Conservation (phyloP, 2,329 filamentous ascomycete species). For the Penicillium sclerotigenum region DNA sequence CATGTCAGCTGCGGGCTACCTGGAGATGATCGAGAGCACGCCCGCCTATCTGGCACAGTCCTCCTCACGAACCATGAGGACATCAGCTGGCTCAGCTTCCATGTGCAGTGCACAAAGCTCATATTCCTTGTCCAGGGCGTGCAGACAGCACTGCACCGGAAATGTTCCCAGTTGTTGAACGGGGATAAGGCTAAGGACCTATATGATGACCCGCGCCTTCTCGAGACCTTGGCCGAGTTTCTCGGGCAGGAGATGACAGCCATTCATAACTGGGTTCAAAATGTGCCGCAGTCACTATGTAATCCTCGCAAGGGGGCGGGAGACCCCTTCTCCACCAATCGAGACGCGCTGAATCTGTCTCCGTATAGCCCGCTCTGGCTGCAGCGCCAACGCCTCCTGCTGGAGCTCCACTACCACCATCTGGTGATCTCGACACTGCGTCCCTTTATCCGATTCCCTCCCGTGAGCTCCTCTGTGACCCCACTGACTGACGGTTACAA, state of each 20-base stretch:
- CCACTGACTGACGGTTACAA: neutral
- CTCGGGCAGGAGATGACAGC: neutral
- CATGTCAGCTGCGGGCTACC: neutral
- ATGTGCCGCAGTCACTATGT: neutral
- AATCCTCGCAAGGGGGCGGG: neutral
- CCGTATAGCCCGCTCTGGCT: slow-evolving; percentile 41
- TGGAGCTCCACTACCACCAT: slow-evolving; percentile 45
- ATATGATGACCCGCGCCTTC: neutral
- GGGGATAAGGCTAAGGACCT: neutral
- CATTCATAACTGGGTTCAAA: neutral
- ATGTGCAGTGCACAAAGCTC: neutral
- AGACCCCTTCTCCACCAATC: neutral
- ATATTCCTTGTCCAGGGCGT: neutral
- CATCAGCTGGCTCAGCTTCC: neutral
- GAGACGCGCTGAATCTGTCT: slow-evolving; percentile 18
- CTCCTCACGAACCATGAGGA: neutral
- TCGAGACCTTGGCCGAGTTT: neutral
- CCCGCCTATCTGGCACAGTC: neutral
- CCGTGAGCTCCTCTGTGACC: neutral
- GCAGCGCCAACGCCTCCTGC: slow-evolving; percentile 42
- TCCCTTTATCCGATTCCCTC: slow-evolving; percentile 39
- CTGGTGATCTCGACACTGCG: slow-evolving; percentile 39
- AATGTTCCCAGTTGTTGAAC: neutral
- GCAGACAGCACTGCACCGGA: neutral
- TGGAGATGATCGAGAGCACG: neutral